These are phyloP conservation scores for Conticribra weissflogii DNA, from an alignment of 108 stramenopile species.

Conservation along the genomic window DNA sequence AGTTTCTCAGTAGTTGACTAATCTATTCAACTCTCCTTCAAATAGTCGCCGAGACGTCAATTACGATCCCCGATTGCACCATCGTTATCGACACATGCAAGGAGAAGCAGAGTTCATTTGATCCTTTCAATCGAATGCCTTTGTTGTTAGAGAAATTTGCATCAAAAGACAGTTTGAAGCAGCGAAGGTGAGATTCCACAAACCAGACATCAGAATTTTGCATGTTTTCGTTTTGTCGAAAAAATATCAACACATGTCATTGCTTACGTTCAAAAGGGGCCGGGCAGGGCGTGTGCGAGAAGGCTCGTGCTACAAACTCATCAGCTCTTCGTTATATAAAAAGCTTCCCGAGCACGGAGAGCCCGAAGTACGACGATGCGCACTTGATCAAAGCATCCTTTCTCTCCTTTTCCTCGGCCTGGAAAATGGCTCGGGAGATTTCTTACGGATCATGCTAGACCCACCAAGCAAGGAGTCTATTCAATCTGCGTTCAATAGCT, in stretches of 20 bases:
- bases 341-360: constrained; percentile 70
- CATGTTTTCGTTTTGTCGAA: no score
- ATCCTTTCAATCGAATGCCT: constrained; percentile 89
- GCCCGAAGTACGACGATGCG: constrained; percentile 81
- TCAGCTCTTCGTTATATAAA: constrained; percentile 56
- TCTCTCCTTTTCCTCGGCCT: constrained; percentile 82
- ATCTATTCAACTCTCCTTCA: no score
- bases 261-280: no score
- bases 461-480: constrained; percentile 69
- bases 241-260: no score
- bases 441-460: constrained; percentile 67
- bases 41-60: no score
- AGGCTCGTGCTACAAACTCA: constrained; percentile 88
- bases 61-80: constrained; percentile 95
- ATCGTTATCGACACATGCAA: constrained; percentile 84
- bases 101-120: constrained; percentile 87
- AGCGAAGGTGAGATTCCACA: no score
- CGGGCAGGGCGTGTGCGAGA: constrained; percentile 83
- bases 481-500: constrained; percentile 60
- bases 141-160: constrained; percentile 81
- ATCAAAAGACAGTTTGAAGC: constrained; percentile 76
- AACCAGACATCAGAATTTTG: no score
- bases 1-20: no score
- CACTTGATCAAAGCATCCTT: constrained; percentile 84
- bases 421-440: constrained; percentile 69